Evolutionary conservation across 257 asterid species (phyloP), one percentile per base, ranked within the genome.

Genomic region (Primulina tabacum): DNA sequence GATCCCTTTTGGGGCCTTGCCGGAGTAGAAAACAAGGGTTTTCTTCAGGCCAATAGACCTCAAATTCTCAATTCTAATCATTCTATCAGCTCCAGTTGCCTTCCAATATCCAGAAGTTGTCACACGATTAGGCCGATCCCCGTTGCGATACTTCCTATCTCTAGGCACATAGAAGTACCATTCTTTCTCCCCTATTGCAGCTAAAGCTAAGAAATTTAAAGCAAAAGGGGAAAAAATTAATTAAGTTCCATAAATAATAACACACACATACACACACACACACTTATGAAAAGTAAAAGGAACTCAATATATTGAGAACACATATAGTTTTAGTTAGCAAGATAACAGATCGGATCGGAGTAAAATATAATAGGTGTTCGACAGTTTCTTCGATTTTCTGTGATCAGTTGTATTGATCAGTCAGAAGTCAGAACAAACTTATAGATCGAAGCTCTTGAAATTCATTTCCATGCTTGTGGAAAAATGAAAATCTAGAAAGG

Each of bases 41-140:
- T 94, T 94, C 85, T 94, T 94, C 68, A 94, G 81, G 30, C 99
- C 99, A 50, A 94, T 94, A 0, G 96, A 80, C 73, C 85, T 60
- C 11, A 65, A 69, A 60, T 73, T 87, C 77, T 93, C 99, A 0
- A 80, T 80, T 67, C 92, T 33, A 62, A 94, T 94, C 99, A 86
- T 89, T 59, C 96, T 78, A 62, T 94, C 99, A 0, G 99, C 99
- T 5, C 99, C 99, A 0, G 99, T 94, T 2, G 99, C 99, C 79
- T 94, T 94, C 99, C 99, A 93, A 55, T 93, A 93, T 0, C 99
- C 99, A 2, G 99, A 93, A 11, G 95, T 93, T n/a, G 99, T 93
- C 34, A 94, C 99, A 1, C 99, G 88, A 40, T 94, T 94, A 0
- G 99, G 99, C 70, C 99, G 82, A 77, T 94, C 99, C 0, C 99